Base-by-base conservation (phyloP, 495 filamentous ascomycete genomes). In the Xylaria cubensis region DNA sequence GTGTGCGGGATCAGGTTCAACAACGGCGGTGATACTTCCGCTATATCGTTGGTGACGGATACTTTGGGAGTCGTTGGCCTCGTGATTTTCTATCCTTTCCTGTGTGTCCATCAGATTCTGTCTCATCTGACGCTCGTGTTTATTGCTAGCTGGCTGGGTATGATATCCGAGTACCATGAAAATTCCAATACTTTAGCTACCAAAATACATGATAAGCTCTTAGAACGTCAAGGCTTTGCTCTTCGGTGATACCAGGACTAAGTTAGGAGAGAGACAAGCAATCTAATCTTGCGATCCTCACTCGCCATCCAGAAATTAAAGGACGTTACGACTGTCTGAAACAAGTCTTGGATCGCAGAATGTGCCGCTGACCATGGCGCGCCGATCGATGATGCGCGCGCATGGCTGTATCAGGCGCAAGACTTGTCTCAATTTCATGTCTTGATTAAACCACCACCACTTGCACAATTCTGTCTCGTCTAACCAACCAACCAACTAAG, bases 151-250 rank as follows among this genome's bases (percentile, higher is more conserved):
- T 6, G 32, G 41, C 29, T 17, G 48, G 26, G 67, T 34, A 42
- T 41, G 65, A 44, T 41, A 24, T 56, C 48, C 26, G 42, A 51
- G 32, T 63, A 64, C 34, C 10, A 64, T 64, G 44, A 44, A 64
- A 70, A 53, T 64, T 62, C 39, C 56, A 29, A 70, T 64, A 69
- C 55, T 50, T 46, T 69, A 71, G 69, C 69, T 64, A 15, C 21
- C 36, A 64, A 56, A 55, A 56, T 64, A 55, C 48, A 55, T 44
- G 46, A 55, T 24, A 55, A 67, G 29, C 19, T 53, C 44, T 46
- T 12, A 32, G 51, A 56, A 24, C 12, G 15, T 4, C 51, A 15
- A 56, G 12, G 51, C 5, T 2, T 29, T 32, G 51, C 51, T 56
- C 5, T 29, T 56, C 6, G 10, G 51, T 56, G 51, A 55, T 55